These are phyloP conservation scores for Arthroderma sp. DNA, from an alignment of 2,329 filamentous ascomycete genomes.

Conservation along the genomic window DNA sequence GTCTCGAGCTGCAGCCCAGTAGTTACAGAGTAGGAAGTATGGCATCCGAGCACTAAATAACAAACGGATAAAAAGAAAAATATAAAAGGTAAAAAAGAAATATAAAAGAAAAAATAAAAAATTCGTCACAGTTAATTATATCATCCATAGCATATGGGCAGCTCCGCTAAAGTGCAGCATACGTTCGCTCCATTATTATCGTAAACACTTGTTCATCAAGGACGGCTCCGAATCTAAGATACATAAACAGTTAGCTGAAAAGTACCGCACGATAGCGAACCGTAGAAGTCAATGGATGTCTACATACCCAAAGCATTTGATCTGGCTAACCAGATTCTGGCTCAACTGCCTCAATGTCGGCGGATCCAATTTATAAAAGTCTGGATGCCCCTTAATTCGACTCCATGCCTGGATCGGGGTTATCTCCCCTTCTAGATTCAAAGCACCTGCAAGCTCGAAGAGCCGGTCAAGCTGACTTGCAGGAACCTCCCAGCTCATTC, in stretches of 20 bases:
- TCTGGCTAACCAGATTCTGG: slow-evolving; percentile 17
- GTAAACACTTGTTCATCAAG: slow-evolving; percentile 14
- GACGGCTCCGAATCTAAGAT: slow-evolving; percentile 15
- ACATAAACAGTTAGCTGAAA: background rate
- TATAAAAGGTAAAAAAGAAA: background rate
- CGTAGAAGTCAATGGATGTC: background rate
- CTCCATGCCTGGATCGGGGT: slow-evolving; percentile 31
- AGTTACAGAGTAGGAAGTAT: no score
- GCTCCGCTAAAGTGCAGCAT: slow-evolving; percentile 16
- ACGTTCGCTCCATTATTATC: slow-evolving; percentile 8
- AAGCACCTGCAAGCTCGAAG: slow-evolving; percentile 13
- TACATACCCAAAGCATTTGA: slow-evolving; percentile 29
- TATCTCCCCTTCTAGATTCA: slow-evolving; percentile 21
- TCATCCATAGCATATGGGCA: background rate
- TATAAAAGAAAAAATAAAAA: background rate
- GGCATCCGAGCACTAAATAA: background rate
- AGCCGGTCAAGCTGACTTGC: slow-evolving; percentile 17
- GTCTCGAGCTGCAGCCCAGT: no score
- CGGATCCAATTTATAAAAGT: slow-evolving; percentile 20
- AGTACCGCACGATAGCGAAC: background rate
- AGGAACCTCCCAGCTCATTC: slow-evolving; percentile 16
- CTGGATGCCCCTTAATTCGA: slow-evolving; percentile 20
- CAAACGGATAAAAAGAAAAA: background rate
- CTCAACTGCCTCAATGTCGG: slow-evolving; percentile 17
- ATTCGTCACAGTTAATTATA: no score